Evolutionary conservation across 164 flowering plant species (phyloP).

Genomic region (Buxus sempervirens): DNA sequence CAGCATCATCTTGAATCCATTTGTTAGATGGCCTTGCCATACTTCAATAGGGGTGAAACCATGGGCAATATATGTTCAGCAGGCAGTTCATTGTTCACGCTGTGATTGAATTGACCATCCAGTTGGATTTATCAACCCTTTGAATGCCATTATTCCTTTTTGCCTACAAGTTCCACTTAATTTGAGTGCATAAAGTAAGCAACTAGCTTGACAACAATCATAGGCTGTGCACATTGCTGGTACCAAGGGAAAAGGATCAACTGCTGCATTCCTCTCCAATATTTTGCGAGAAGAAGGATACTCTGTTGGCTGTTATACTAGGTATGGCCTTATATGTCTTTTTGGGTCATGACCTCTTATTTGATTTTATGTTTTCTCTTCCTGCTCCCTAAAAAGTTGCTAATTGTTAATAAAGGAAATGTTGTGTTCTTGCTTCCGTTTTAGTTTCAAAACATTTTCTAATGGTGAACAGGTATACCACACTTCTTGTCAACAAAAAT

Average conservation of each 20-base stretch:
- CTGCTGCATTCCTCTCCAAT: conserved; percentile 79
- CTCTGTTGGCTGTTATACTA: conserved; percentile 89
- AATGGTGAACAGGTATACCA: too few species aligned
- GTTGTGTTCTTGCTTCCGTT: too few species aligned
- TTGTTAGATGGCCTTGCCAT: background rate
- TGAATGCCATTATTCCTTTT: too few species aligned
- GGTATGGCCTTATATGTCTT: conserved; percentile 47
- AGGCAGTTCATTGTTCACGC: background rate
- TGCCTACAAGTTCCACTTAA: background rate
- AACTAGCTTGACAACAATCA: conserved; percentile 14
- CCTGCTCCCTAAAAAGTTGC: too few species aligned
- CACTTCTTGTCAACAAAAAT: too few species aligned
- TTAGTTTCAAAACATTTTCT: too few species aligned
- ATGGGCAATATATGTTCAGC: background rate
- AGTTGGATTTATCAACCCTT: background rate
- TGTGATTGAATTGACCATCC: background rate
- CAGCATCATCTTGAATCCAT: background rate
- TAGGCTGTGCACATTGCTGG: conserved; percentile 96
- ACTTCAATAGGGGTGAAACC: background rate
- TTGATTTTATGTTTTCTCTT: too few species aligned
- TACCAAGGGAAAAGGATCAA: conserved; percentile 99
- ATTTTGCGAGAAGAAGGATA: conserved; percentile 81
- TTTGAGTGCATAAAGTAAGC: background rate
- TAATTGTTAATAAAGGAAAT: too few species aligned
- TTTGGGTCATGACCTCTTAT: too few species aligned